phyloP scores from a whole-genome alignment of 2,329 filamentous ascomycete genomes.

The Dissoconium aciculare region DNA sequence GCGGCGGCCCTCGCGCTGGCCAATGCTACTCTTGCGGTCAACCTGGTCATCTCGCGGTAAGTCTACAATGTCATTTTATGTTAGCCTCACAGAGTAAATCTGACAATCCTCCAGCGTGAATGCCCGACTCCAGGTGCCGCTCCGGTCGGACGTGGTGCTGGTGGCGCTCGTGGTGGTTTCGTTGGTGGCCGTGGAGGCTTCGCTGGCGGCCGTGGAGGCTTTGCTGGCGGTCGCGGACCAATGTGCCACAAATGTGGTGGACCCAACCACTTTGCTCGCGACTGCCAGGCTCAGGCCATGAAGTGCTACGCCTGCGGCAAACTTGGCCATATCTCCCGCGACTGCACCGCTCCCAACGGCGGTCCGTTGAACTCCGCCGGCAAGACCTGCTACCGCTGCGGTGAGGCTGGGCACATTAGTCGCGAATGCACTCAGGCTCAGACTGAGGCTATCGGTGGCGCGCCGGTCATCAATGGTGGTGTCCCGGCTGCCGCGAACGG shows the following conservation, averaged over 20 bases:
- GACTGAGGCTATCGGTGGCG: slow-evolving; percentile 20
- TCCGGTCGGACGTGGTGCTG: slow-evolving; percentile 36
- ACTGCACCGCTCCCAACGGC: slow-evolving; percentile 94
- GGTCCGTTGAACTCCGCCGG: slow-evolving; percentile 79
- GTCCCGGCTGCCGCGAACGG: too few relatives aligned
- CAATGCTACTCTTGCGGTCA: slow-evolving; percentile 96
- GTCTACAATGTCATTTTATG: slow-evolving; percentile 22
- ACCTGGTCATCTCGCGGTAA: slow-evolving; percentile 77
- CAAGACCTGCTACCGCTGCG: slow-evolving; percentile 98
- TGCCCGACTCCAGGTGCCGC: slow-evolving; percentile 62
- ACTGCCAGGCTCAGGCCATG: slow-evolving; percentile 97
- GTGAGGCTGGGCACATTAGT: slow-evolving; percentile 89
- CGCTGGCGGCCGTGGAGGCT: slow-evolving; percentile 59
- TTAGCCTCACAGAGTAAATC: slow-evolving; percentile 1
- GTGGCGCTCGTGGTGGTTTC: slow-evolving; percentile 53
- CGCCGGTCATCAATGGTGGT: slow-evolving; percentile 23
- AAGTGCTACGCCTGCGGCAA: slow-evolving; percentile 97
- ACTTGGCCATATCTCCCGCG: slow-evolving; percentile 80
- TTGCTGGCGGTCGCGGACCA: slow-evolving; percentile 49
- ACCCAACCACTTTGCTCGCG: slow-evolving; percentile 94
- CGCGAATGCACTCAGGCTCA: slow-evolving; percentile 71
- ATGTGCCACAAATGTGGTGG: slow-evolving; percentile 60
- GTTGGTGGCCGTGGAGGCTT: slow-evolving; percentile 58
- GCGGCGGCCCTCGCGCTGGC: slow-evolving; percentile 54
- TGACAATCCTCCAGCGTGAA: slow-evolving; percentile 43